phyloP scores from a whole-genome alignment of 1,284 basidiomycete species.

The Rhodotorula sp. region DNA sequence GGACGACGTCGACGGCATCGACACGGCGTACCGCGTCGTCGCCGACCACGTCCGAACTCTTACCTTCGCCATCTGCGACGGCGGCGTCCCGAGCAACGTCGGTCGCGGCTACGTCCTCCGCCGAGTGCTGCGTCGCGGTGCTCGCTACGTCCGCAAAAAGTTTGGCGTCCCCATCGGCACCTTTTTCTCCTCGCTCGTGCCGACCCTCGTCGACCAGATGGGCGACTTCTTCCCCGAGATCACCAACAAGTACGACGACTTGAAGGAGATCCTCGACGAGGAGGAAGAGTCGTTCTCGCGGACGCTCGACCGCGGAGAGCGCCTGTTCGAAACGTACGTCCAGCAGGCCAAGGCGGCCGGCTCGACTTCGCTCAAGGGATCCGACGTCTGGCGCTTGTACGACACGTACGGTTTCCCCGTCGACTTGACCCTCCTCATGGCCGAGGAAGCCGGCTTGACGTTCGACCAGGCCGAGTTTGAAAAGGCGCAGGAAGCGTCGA shows the following conservation, averaged over 20 bases:
- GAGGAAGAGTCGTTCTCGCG: conserved; percentile 96
- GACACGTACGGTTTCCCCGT: conserved; percentile 99
- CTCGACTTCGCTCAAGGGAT: conserved; percentile 71
- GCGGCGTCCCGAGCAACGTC: conserved; percentile 92
- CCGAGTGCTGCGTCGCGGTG: conserved; percentile 85
- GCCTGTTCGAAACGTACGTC: conserved; percentile 90
- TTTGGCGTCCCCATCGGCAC: conserved; percentile 88
- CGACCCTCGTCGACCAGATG: conserved; percentile 85
- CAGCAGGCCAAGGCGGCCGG: conserved; percentile 65
- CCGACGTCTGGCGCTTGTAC: conserved; percentile 95
- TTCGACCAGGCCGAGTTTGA: conserved; percentile 90
- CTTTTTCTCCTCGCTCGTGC: conserved; percentile 91
- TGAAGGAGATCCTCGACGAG: conserved; percentile 94
- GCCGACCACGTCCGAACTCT: conserved; percentile 96
- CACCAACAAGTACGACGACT: conserved; percentile 73
- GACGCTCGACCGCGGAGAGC: conserved; percentile 94
- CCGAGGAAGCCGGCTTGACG: conserved; percentile 81
- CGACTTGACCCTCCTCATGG: conserved; percentile 95
- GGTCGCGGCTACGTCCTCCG: conserved; percentile 94
- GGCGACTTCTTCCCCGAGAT: conserved; percentile 92
- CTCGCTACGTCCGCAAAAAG: conserved; percentile 93
- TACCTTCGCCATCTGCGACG: conserved; percentile 92
- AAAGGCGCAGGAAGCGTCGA: conserved; percentile 79
- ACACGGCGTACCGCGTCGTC: conserved; percentile 95
- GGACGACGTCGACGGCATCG: conserved; percentile 91